phyloP scores from a whole-genome alignment of 306 rosid species.

The Vachellia collinsii region DNA sequence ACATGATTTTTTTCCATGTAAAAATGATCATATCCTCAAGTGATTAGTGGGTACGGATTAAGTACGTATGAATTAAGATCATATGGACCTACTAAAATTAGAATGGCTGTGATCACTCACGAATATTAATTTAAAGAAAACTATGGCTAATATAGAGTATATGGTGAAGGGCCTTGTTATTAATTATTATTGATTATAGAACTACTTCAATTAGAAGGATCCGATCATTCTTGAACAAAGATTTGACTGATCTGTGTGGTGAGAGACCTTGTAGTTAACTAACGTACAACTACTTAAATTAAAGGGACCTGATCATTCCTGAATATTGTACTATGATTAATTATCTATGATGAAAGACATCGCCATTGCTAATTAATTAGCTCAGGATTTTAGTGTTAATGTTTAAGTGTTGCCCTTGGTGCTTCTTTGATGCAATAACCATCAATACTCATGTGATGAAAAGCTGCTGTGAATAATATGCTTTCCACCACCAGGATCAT shows the following conservation, averaged over 20 bases:
- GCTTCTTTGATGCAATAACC: not conserved
- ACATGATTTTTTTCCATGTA: not conserved
- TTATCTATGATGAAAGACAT: not conserved
- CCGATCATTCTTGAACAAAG: not conserved
- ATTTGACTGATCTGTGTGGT: not conserved
- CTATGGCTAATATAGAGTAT: not conserved
- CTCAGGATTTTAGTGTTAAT: not conserved
- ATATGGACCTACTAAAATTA: not conserved
- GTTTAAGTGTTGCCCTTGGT: not conserved
- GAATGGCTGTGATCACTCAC: not conserved
- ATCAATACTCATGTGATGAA: not conserved
- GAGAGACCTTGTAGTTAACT: not conserved
- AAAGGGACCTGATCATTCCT: not conserved
- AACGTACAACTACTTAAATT: not conserved
- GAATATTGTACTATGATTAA: not conserved
- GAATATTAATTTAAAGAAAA: not conserved
- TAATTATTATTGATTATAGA: not conserved
- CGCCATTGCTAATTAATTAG: not conserved
- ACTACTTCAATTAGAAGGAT: not conserved
- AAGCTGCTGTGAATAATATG: slow-evolving; percentile 6
- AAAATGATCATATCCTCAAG: not conserved
- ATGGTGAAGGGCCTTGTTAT: not conserved
- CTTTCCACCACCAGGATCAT: not conserved
- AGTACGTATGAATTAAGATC: not conserved
- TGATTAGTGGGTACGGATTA: not conserved